A percentile compares a stretch with the other conserved stretches of the same genome.
Conservation (phyloP, 116 monocot species). For the Phalaenopsis hybrid region DNA sequence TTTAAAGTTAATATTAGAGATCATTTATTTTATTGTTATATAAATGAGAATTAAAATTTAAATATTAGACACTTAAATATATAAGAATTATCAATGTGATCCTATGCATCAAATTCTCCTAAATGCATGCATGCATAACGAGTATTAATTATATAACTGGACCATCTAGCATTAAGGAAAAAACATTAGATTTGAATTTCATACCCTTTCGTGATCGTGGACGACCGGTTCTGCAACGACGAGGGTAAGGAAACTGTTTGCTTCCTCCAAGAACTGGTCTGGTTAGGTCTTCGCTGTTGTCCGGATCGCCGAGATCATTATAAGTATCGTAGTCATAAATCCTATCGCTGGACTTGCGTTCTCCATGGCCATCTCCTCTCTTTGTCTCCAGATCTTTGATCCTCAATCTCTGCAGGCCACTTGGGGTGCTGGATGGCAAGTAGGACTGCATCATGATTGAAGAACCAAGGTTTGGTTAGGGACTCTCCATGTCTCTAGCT, state of each 20-base stretch:
- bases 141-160: too few relatives aligned
- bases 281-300: slow-evolving; percentile 49
- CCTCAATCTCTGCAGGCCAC: slow-evolving; percentile 56
- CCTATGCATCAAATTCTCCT: too few relatives aligned
- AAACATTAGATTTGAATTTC: not conserved
- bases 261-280: slow-evolving; percentile 50
- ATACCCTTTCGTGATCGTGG: slow-evolving; percentile 34
- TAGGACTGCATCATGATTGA: slow-evolving; percentile 35
- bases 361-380: slow-evolving; percentile 63
- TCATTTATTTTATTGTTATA: too few relatives aligned
- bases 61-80: too few relatives aligned
- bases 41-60: too few relatives aligned
- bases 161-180: not conserved
- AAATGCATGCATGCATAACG: too few relatives aligned
- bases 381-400: slow-evolving; percentile 27
- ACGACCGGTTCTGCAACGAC: slow-evolving; percentile 77
- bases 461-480: not conserved
- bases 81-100: too few relatives aligned
- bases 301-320: slow-evolving; percentile 82
- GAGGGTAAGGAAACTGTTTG: slow-evolving; percentile 51
- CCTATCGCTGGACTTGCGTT: slow-evolving; percentile 52
- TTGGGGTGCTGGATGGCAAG: slow-evolving; percentile 11
- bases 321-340: slow-evolving; percentile 77
- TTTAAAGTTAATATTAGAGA: too few relatives aligned
- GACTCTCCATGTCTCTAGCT: too few relatives aligned